Percentiles rank a stretch among this genome's conserved stretches.
phyloP scores from a whole-genome alignment of 768 basidiomycete species.

The Cytidiella melzeri region DNA sequence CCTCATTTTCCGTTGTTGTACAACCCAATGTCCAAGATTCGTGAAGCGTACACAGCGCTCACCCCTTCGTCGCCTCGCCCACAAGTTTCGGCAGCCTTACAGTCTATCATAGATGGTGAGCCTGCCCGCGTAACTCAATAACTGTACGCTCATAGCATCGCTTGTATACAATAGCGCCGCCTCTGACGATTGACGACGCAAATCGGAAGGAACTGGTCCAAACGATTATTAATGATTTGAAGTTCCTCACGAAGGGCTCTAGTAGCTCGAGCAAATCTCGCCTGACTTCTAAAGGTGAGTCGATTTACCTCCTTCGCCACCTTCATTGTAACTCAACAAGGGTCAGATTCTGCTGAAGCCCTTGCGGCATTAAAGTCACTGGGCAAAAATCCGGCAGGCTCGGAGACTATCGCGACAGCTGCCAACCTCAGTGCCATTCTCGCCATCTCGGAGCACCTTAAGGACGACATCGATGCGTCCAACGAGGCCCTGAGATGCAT shows the following conservation, averaged over 20 bases:
- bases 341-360: conserved; percentile 59
- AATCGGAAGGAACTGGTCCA: conserved; percentile 53
- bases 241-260: conserved; percentile 17
- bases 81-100: conserved; percentile 42
- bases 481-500: conserved; percentile 70
- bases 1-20: neutral
- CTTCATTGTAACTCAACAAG: neutral
- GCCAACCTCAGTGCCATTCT: conserved; percentile 55
- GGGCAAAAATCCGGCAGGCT: conserved; percentile 65
- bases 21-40: conserved; percentile 40
- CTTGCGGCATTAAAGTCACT: conserved; percentile 70
- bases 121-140: neutral
- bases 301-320: conserved; percentile 2
- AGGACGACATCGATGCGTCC: conserved; percentile 51
- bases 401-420: conserved; percentile 48
- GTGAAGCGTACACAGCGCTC: conserved; percentile 42
- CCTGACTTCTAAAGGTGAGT: conserved; percentile 51
- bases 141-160: too few species aligned
- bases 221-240: conserved; percentile 53
- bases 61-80: conserved; percentile 39
- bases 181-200: conserved; percentile 40
- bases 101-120: conserved; percentile 45
- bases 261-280: conserved; percentile 37
- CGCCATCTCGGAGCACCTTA: conserved; percentile 43
- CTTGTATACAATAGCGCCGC: conserved; percentile 32